phyloP scores from a whole-genome alignment of 1,139 yeast species.

The Taphrina pruni region DNA sequence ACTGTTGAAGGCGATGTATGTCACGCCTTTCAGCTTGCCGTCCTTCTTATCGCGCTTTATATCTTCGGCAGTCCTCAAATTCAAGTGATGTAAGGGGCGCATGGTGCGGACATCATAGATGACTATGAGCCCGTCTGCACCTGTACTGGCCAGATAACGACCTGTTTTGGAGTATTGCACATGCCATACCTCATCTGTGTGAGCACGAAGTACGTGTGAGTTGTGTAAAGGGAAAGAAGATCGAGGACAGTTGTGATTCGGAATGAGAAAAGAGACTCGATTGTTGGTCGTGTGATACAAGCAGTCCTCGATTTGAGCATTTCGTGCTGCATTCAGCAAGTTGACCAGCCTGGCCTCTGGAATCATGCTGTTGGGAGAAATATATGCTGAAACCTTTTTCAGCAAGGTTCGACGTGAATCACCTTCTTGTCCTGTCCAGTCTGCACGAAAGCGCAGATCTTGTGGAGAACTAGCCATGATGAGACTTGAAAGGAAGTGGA shows the following conservation, averaged over 20 bases:
- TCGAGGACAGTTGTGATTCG: conserved; percentile 51
- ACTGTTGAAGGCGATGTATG: conserved; percentile 76
- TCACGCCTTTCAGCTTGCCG: conserved; percentile 66
- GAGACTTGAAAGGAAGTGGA: conserved; percentile 50
- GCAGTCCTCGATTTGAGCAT: conserved; percentile 57
- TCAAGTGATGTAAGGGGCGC: conserved; percentile 52
- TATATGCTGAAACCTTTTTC: conserved; percentile 54
- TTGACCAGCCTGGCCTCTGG: conserved; percentile 61
- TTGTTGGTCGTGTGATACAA: conserved; percentile 51
- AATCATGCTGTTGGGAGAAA: conserved; percentile 61
- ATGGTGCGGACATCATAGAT: conserved; percentile 67
- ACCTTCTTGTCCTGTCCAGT: conserved; percentile 55
- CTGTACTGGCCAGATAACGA: conserved; percentile 72
- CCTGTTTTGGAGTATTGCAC: conserved; percentile 81
- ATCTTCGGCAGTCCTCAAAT: conserved; percentile 49
- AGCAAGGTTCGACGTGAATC: conserved; percentile 56
- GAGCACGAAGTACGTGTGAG: conserved; percentile 58
- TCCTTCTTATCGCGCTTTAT: conserved; percentile 49
- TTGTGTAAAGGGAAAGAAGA: conserved; percentile 59
- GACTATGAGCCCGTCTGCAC: conserved; percentile 68
- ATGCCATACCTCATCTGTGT: conserved; percentile 83
- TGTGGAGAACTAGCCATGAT: conserved; percentile 52
- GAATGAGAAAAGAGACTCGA: conserved; percentile 49
- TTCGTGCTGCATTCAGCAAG: conserved; percentile 61
- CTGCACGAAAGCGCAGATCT: conserved; percentile 50